Evolutionary conservation across 345 rosid genomes (phyloP).

Genomic region (Rhodamnia rubescens): DNA sequence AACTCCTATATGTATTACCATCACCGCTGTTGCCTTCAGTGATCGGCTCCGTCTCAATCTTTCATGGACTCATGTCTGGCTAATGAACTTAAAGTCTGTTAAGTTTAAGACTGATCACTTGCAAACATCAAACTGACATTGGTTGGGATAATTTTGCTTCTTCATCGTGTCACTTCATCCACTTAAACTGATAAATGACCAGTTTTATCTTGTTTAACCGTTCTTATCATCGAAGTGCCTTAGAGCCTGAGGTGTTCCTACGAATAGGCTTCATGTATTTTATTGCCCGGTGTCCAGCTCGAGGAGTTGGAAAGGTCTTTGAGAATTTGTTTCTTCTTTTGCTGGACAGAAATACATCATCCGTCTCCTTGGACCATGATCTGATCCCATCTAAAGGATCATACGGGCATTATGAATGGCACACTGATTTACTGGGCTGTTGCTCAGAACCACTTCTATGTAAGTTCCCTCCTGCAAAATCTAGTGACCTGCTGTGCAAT

Average conservation of each 20-base stretch:
- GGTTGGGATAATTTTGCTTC: neutral
- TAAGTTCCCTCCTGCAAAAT: slow-evolving; percentile 23
- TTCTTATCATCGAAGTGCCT: neutral
- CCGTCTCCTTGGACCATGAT: slow-evolving; percentile 64
- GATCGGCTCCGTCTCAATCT: neutral
- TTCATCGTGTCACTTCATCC: neutral
- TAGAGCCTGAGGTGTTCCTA: neutral
- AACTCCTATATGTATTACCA: neutral
- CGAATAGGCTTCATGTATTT: neutral
- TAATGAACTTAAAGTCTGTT: neutral
- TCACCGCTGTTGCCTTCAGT: neutral
- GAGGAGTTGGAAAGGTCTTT: neutral
- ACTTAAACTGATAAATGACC: neutral
- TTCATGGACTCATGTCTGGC: neutral
- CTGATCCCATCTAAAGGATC: slow-evolving; percentile 52
- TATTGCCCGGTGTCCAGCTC: neutral
- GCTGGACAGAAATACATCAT: slow-evolving; percentile 53
- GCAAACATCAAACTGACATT: neutral
- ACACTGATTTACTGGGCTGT: slow-evolving; percentile 88
- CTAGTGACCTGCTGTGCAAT: neutral
- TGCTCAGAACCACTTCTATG: slow-evolving; percentile 90
- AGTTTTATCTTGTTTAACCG: neutral
- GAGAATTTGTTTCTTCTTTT: neutral
- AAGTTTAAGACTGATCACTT: neutral
- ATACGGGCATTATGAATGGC: slow-evolving; percentile 70